Base-by-base conservation (phyloP, 2,329 filamentous ascomycete genomes). In the Pseudogymnoascus sp. region DNA sequence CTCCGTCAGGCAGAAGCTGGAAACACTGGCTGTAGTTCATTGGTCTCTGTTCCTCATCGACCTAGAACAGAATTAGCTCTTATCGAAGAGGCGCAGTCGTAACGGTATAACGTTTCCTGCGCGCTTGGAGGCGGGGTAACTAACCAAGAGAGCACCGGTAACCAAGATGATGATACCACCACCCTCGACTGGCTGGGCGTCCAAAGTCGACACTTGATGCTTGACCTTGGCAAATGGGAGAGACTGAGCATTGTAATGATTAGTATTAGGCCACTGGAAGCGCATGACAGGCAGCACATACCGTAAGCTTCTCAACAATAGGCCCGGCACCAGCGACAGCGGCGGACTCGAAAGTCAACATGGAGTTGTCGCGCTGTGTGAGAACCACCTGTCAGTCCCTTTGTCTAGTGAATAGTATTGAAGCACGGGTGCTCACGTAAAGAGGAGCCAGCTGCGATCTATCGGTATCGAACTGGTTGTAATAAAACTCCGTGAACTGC, bases 21-120 rank as follows among this genome's bases (percentile, higher is more conserved):
- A 97, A 97, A 63, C 84, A 79, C 80, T 97, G 93, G 63, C 88
- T 88, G 79, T 93, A 99, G 83, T 85, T 92, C 89, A 97, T 95
- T 50, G 91, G 90, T 72, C 86, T 86, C 75, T 89, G 82, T 78
- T 92, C 87, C 70, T 93, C 92, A 68, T 96, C 91, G 71, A 96
- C 87, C 91, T 96, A 23, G 36, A 8, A 59, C n/a, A 61, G 14
- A 64, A 38, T 70, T 61, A 69, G 66, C 64, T 14, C n/a, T 18
- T n/a, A 40, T 38, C 8, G 6, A 37, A n/a, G 38, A 21, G 40
- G 34, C 10, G 16, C 40, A 60, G 6, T 40, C 63, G 61, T 40
- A n/a, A 67, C 65, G 38, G 23, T 28, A 14, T 28, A 36, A 34
- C 18, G n/a, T 56, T 21, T 56, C 6, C 14, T 2, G 2, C 11